These are phyloP conservation scores for Coemansia aciculifera DNA, from an alignment of 192 early-diverging fungal species.

Conservation along the genomic window DNA sequence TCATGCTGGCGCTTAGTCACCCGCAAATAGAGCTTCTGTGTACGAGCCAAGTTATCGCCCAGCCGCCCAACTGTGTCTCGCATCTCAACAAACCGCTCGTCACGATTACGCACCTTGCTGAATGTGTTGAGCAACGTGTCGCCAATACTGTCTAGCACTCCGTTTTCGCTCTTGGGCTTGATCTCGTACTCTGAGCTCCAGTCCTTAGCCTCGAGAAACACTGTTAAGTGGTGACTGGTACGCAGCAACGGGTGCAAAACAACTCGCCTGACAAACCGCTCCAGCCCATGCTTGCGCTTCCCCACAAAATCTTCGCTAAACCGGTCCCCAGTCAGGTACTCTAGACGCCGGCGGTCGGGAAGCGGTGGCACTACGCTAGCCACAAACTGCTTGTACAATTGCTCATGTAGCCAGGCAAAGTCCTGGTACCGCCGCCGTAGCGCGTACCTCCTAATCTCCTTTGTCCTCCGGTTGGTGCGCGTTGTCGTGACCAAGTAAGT, in stretches of 20 bases:
- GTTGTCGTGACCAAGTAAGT: conserved; percentile 78
- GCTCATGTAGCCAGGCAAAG: conserved; percentile 86
- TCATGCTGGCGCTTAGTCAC: conserved; percentile 78
- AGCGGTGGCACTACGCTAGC: conserved; percentile 85
- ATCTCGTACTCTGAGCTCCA: conserved; percentile 62
- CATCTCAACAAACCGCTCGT: conserved; percentile 83
- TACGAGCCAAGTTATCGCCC: conserved; percentile 80
- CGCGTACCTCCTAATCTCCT: conserved; percentile 54
- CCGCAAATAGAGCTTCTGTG: conserved; percentile 80
- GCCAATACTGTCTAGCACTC: conserved; percentile 78
- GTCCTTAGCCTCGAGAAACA: conserved; percentile 85
- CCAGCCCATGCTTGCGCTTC: conserved; percentile 71
- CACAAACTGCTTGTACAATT: conserved; percentile 71
- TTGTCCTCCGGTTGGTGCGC: conserved; percentile 25
- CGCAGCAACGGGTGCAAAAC: conserved; percentile 80
- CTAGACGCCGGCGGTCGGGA: conserved; percentile 90
- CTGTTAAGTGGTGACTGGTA: conserved; percentile 62
- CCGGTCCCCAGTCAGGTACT: conserved; percentile 93
- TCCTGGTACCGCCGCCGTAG: conserved; percentile 92
- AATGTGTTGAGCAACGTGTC: conserved; percentile 89
- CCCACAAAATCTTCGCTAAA: conserved; percentile 92
- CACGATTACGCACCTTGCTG: conserved; percentile 84
- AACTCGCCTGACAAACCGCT: conserved; percentile 83
- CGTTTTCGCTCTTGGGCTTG: conserved; percentile 57
- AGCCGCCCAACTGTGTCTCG: conserved; percentile 79